Percentiles rank a stretch among this genome's conserved stretches.
Evolutionary conservation across 2,329 filamentous ascomycete species (phyloP).

Genomic region (Fusarium sp.): DNA sequence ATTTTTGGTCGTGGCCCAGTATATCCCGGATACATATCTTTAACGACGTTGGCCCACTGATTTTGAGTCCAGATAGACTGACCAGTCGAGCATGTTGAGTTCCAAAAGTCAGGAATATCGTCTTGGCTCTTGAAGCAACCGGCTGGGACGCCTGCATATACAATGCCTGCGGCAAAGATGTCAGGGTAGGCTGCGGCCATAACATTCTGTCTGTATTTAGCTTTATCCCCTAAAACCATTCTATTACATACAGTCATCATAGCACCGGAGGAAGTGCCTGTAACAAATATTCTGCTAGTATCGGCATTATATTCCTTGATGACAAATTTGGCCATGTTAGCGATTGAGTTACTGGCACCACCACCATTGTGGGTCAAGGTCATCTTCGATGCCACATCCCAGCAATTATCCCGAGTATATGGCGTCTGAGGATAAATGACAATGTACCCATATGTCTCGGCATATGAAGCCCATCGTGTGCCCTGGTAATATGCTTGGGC

Average conservation of each 20-base stretch:
- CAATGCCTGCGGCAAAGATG: constrained; percentile 64
- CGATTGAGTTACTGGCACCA: constrained; percentile 64
- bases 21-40: constrained; percentile 65
- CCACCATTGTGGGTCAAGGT: constrained; percentile 65
- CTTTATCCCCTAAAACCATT: accelerated
- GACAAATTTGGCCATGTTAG: constrained; percentile 67
- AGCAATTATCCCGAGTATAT: constrained; percentile 61
- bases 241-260: constrained; percentile 43
- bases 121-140: constrained; percentile 64
- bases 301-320: constrained; percentile 64
- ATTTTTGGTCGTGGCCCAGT: constrained; percentile 65
- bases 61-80: constrained; percentile 58
- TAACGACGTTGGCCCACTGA: constrained; percentile 58
- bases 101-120: constrained; percentile 63
- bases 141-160: constrained; percentile 66
- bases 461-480: constrained; percentile 65
- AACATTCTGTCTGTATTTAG: constrained; percentile 53
- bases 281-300: constrained; percentile 62
- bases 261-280: constrained; percentile 50
- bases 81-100: constrained; percentile 67
- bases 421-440: constrained; percentile 61
- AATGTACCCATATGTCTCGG: constrained; percentile 69
- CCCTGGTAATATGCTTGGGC: constrained; percentile 65
- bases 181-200: constrained; percentile 68
- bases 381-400: constrained; percentile 69